Conservation (phyloP, 2,329 filamentous ascomycete species). For the Amphichorda felina region DNA sequence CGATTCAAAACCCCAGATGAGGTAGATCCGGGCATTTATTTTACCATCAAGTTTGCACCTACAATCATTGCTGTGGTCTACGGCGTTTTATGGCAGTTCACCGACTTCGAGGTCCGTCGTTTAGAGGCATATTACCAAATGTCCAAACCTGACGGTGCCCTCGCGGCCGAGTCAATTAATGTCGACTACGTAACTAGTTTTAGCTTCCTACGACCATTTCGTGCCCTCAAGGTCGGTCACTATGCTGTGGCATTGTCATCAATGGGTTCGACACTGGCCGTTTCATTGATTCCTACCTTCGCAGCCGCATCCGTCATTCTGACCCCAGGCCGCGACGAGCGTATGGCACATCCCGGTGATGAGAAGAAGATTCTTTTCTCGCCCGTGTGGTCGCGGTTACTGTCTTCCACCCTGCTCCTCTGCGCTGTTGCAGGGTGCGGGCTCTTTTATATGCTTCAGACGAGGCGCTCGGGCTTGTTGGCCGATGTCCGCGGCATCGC, state of each 20-base stretch:
- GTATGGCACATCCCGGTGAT: conserved; percentile 25
- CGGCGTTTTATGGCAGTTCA: conserved; percentile 54
- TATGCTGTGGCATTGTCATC: conserved; percentile 59
- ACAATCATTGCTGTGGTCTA: conserved; percentile 49
- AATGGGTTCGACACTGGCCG: conserved; percentile 50
- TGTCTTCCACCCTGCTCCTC: conserved; percentile 42
- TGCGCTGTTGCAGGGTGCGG: conserved; percentile 45
- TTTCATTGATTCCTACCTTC: conserved; percentile 57
- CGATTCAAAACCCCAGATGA: conserved; percentile 36
- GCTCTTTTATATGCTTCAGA: conserved; percentile 49
- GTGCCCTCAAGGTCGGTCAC: conserved; percentile 49
- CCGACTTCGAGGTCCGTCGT: conserved; percentile 55
- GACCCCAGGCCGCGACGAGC: conserved; percentile 34
- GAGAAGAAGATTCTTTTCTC: conserved; percentile 45
- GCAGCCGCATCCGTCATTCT: conserved; percentile 48
- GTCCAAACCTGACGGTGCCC: conserved; percentile 45
- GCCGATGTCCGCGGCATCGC: conserved; percentile 63
- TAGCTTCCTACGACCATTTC: conserved; percentile 52
- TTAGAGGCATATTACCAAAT: conserved; percentile 56
- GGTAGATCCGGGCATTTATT: conserved; percentile 40
- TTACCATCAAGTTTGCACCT: conserved; percentile 51
- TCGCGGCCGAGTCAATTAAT: conserved; percentile 56
- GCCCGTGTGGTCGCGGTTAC: conserved; percentile 46
- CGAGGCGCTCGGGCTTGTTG: conserved; percentile 51
- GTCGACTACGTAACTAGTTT: conserved; percentile 63